Evolutionary conservation across 73 alveolate species (phyloP).

Genomic region (Loxodes magnus): DNA sequence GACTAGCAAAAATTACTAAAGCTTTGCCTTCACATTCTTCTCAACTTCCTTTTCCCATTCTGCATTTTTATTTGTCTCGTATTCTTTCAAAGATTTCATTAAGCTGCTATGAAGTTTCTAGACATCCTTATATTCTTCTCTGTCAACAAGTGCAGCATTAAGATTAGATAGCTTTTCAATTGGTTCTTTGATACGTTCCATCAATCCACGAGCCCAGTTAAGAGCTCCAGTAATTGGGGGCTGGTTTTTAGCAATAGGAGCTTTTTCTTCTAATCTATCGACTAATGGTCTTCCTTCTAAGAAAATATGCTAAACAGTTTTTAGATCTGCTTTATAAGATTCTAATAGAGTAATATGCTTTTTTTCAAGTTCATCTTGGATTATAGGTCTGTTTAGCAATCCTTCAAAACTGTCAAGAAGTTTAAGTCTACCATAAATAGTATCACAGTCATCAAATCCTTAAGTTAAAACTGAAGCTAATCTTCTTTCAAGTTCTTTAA

Average conservation of each 20-base stretch:
- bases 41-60: constrained; percentile 96
- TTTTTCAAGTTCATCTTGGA: constrained; percentile 99
- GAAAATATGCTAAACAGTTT: constrained; percentile 82
- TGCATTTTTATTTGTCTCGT: constrained; percentile 79
- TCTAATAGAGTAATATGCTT: constrained; percentile 96
- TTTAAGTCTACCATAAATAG: constrained; percentile 64
- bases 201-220: constrained; percentile 96
- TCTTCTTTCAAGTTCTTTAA: constrained; percentile 98
- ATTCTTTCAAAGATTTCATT: constrained; percentile 88
- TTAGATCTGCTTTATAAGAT: constrained; percentile 88
- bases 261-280: constrained; percentile 86
- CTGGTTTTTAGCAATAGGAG: constrained; percentile 96
- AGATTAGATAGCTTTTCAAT: constrained; percentile 88
- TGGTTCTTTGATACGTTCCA: constrained; percentile 98
- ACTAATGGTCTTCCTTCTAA: constrained; percentile 92
- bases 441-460: constrained; percentile 91
- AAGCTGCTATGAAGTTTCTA: constrained; percentile 88
- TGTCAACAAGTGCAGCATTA: constrained; percentile 83
- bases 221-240: constrained; percentile 99
- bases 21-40: constrained; percentile 75
- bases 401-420: constrained; percentile 98
- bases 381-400: constrained; percentile 97
- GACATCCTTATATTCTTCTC: constrained; percentile 97
- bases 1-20: constrained; percentile 75
- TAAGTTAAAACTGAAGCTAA: constrained; percentile 96